Evolutionary conservation across 257 asterid species (phyloP).

Genomic region (Solanum bulbocastanum): DNA sequence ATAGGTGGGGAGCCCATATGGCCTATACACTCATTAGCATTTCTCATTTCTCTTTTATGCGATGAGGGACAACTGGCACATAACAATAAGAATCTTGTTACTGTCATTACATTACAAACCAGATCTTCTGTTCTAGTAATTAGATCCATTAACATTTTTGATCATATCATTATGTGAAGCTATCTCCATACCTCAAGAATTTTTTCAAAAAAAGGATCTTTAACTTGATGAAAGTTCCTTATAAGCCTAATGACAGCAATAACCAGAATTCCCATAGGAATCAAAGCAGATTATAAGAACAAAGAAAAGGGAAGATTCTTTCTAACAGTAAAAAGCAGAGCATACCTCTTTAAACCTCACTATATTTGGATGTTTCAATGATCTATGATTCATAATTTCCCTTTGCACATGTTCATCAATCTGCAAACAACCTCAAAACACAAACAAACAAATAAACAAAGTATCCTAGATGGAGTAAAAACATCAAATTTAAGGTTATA

Average conservation of each 20-base stretch:
- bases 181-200: neutral
- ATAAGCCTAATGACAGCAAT: neutral
- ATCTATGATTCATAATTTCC: constrained; percentile 41
- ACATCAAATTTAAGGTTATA: neutral
- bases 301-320: neutral
- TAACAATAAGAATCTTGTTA: neutral
- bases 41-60: neutral
- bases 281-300: neutral
- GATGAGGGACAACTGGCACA: neutral
- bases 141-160: neutral
- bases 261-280: neutral
- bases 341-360: constrained; percentile 32
- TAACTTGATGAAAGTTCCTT: neutral
- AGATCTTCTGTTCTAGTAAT: neutral
- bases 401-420: constrained; percentile 36
- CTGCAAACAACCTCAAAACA: constrained; percentile 7
- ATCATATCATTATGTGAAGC: neutral
- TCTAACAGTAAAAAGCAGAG: neutral
- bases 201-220: neutral
- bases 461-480: neutral
- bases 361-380: constrained; percentile 37
- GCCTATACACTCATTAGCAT: neutral
- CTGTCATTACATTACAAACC: neutral
- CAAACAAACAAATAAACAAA: neutral
- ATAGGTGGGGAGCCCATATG: neutral